Evolutionary conservation across 257 asterid genomes (phyloP).

Genomic region (Fraxinus quadrangulata): DNA sequence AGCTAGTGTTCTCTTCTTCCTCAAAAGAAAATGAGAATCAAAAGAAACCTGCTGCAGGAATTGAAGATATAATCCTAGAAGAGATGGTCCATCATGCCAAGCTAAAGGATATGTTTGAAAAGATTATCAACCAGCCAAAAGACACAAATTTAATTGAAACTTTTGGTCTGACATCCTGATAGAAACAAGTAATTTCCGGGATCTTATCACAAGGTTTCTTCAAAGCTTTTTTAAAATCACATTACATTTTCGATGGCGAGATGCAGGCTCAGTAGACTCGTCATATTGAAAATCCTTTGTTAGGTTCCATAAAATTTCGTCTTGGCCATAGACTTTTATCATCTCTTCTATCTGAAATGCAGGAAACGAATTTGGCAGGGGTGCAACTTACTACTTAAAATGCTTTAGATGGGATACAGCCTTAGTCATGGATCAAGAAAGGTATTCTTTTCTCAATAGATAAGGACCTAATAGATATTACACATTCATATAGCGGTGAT

Average conservation of each 20-base stretch:
- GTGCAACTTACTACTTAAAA: not conserved
- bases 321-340: not conserved
- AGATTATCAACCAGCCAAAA: slow-evolving; percentile 55
- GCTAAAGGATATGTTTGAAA: slow-evolving; percentile 41
- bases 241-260: not conserved
- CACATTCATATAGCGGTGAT: not conserved
- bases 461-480: not conserved
- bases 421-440: not conserved
- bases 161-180: slow-evolving; percentile 36
- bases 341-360: slow-evolving; percentile 16
- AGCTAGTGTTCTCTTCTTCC: slow-evolving; percentile 45
- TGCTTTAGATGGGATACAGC: not conserved
- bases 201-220: not conserved
- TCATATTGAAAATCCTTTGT: not conserved
- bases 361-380: not conserved
- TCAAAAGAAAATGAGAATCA: slow-evolving; percentile 23
- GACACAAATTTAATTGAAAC: slow-evolving; percentile 37
- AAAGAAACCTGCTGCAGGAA: slow-evolving; percentile 8
- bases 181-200: slow-evolving; percentile 3
- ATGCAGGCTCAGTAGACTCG: too few species aligned
- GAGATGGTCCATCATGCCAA: slow-evolving; percentile 30
- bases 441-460: not conserved
- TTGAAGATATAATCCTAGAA: slow-evolving; percentile 41
- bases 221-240: not conserved
- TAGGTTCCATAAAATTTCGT: slow-evolving; percentile 1